Evolutionary conservation across 2,329 filamentous ascomycete genomes (phyloP).

Genomic region (Fusarium coffeatum): DNA sequence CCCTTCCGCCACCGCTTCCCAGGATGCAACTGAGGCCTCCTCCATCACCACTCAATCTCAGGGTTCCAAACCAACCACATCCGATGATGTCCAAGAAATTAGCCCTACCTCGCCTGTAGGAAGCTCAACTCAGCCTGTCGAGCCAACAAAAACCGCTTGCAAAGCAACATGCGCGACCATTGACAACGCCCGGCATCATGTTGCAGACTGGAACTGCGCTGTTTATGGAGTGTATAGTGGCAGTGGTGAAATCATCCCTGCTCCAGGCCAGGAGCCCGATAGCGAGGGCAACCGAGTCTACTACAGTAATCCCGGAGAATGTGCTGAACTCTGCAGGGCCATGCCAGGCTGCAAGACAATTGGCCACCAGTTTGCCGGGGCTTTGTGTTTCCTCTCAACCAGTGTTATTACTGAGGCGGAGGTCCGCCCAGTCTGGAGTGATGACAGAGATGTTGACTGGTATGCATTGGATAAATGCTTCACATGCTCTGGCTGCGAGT

Average conservation of each 20-base stretch:
- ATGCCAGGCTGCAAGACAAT: slow-evolving; percentile 2
- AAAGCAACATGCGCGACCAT: background rate
- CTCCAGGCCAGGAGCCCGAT: background rate
- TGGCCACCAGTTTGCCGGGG: background rate
- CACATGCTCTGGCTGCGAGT: background rate
- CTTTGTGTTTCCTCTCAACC: background rate
- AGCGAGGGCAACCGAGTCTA: background rate
- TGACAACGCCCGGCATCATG: fast-evolving
- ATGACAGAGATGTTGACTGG: slow-evolving; percentile 4
- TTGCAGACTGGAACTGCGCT: background rate
- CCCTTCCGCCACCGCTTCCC: background rate
- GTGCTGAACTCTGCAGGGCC: background rate
- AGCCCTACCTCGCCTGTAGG: background rate
- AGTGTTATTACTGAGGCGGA: background rate
- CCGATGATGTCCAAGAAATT: background rate
- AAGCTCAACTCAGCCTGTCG: background rate
- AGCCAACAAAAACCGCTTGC: background rate
- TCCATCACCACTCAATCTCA: too few species aligned
- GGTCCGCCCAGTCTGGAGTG: background rate
- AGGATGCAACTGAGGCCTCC: background rate
- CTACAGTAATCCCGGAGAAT: background rate
- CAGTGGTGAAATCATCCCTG: background rate
- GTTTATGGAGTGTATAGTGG: slow-evolving; percentile 1
- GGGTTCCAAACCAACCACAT: background rate
- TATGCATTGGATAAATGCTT: slow-evolving; percentile 1